Evolutionary conservation across 176 grass and related monocot species (phyloP).

Genomic region (Carex cristatella): DNA sequence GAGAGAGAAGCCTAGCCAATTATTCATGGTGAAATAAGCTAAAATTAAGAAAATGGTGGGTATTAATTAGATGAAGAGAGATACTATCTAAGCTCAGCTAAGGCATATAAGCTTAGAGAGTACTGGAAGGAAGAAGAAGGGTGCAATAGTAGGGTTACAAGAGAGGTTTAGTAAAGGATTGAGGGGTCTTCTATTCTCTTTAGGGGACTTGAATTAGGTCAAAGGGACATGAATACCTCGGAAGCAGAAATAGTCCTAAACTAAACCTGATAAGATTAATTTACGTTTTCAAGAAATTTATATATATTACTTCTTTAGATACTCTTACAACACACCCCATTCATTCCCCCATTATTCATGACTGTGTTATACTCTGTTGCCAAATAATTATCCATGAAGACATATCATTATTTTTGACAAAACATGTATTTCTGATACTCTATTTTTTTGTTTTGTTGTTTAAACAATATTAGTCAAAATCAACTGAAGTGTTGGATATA

Average conservation of each 20-base stretch:
- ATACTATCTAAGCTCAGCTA: not conserved
- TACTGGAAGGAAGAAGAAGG: conserved; percentile 1
- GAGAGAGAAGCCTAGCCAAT: conserved; percentile 20
- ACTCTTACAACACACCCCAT: conserved; percentile 6
- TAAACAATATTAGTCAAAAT: not conserved
- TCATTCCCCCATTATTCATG: conserved; percentile 1
- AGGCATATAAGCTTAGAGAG: not conserved
- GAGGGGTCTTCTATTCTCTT: conserved; percentile 1
- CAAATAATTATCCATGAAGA: not conserved
- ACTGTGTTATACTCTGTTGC: not conserved
- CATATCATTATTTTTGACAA: not conserved
- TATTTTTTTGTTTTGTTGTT: not conserved
- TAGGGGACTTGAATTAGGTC: conserved; percentile 24
- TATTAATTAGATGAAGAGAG: not conserved
- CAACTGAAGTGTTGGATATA: not conserved
- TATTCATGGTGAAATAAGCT: conserved; percentile 15
- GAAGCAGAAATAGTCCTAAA: conserved; percentile 26
- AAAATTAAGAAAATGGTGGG: not conserved
- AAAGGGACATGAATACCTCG: conserved; percentile 30
- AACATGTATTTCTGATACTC: not conserved
- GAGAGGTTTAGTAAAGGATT: conserved; percentile 18
- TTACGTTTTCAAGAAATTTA: conserved; percentile 4
- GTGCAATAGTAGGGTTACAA: conserved; percentile 8
- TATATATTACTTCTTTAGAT: conserved; percentile 5
- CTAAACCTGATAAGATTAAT: conserved; percentile 1